Evolutionary conservation across 2,329 filamentous ascomycete species (phyloP).

Genomic region (Fusarium annulatum): DNA sequence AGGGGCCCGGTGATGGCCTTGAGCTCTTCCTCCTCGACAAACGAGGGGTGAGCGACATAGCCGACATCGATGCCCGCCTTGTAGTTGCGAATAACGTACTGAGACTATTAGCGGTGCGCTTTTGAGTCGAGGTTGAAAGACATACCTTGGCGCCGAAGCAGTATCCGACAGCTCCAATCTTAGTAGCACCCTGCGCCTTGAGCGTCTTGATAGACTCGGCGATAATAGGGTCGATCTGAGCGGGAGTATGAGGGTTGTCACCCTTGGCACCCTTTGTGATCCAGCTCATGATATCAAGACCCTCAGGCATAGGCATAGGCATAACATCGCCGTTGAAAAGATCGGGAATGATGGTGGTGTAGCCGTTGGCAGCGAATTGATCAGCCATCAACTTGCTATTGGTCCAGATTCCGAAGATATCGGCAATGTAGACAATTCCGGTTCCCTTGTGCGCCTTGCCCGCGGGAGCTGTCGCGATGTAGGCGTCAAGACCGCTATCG

Average conservation of each 20-base stretch:
- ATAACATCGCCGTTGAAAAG: slow-evolving; percentile 53
- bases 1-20: slow-evolving; percentile 66
- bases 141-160: slow-evolving; percentile 73
- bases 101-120: background rate
- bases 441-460: slow-evolving; percentile 41
- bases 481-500: slow-evolving; percentile 58
- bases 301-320: slow-evolving; percentile 40
- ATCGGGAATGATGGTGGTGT: slow-evolving; percentile 53
- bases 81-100: slow-evolving; percentile 78
- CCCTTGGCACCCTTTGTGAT: slow-evolving; percentile 56
- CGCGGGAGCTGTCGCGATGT: slow-evolving; percentile 59
- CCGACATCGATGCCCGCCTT: slow-evolving; percentile 66
- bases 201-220: slow-evolving; percentile 63
- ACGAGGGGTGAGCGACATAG: slow-evolving; percentile 73
- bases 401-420: slow-evolving; percentile 53
- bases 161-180: slow-evolving; percentile 69
- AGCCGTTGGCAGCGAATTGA: slow-evolving; percentile 52
- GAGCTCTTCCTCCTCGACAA: slow-evolving; percentile 70
- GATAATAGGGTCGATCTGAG: slow-evolving; percentile 50
- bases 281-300: slow-evolving; percentile 50
- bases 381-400: slow-evolving; percentile 58
- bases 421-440: slow-evolving; percentile 52
- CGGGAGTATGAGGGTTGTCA: slow-evolving; percentile 57
- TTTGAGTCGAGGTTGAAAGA: slow-evolving; percentile 22
- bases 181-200: slow-evolving; percentile 61